A percentile compares a stretch with the other conserved stretches of the same genome.
These are phyloP conservation scores for Scleroderma bovista DNA, from an alignment of 768 basidiomycete genomes.

Conservation along the genomic window DNA sequence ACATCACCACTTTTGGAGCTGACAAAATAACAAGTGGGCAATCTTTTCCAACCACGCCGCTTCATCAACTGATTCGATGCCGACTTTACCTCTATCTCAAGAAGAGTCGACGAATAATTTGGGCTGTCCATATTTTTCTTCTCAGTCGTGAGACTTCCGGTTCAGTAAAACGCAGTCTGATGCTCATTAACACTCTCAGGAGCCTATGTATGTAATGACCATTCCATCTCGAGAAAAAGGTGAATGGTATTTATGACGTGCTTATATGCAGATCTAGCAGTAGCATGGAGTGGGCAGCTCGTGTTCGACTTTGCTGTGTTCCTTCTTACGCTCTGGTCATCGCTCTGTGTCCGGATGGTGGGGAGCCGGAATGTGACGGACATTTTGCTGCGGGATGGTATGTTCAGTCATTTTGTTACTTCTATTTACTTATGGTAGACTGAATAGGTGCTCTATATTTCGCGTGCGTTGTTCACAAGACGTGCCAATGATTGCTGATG, in stretches of 20 bases:
- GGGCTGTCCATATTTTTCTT: neutral
- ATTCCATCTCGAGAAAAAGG: neutral
- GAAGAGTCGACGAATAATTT: neutral
- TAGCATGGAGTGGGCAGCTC: slow-evolving; percentile 10
- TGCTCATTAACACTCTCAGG: neutral
- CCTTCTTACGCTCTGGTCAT: slow-evolving; percentile 14
- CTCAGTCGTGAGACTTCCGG: neutral
- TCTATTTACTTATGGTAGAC: too few species aligned
- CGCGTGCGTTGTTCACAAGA: slow-evolving; percentile 4
- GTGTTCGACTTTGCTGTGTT: slow-evolving; percentile 19
- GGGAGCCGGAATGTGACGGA: slow-evolving; percentile 9
- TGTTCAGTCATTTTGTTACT: neutral
- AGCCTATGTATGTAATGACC: neutral
- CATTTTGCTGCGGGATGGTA: slow-evolving; percentile 13
- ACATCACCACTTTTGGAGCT: too few species aligned
- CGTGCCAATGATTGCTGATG: neutral
- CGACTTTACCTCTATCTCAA: neutral
- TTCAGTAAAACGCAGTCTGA: neutral
- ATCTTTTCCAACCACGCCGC: neutral
- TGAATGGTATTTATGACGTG: neutral
- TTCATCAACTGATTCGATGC: neutral
- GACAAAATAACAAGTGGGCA: neutral
- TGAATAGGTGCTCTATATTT: slow-evolving; percentile 16
- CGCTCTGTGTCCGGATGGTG: slow-evolving; percentile 1
- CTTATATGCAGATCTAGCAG: slow-evolving; percentile 3